A percentile compares a stretch with the other conserved stretches of the same genome.
phyloP scores from a whole-genome alignment of 164 flowering plant species.

The Tinospora cordifolia region DNA sequence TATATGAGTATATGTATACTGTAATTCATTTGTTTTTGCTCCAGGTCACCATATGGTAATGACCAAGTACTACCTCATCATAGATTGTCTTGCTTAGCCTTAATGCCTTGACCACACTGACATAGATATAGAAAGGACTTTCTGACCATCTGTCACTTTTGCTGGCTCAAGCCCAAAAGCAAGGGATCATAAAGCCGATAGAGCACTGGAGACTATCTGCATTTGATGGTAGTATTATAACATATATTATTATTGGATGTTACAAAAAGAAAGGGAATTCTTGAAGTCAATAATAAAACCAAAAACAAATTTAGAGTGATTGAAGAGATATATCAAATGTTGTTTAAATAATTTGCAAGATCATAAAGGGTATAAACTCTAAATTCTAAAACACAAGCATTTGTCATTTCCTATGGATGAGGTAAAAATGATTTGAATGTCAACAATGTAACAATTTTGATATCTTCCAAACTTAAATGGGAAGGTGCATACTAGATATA shows the following conservation, averaged over 20 bases:
- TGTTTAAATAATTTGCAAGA: not conserved
- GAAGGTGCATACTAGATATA: too few species aligned
- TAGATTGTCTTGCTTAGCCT: too few species aligned
- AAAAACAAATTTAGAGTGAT: not conserved
- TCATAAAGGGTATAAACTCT: too few species aligned
- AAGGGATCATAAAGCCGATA: not conserved
- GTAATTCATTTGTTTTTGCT: not conserved
- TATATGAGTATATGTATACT: not conserved
- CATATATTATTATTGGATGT: not conserved
- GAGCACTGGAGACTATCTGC: constrained; percentile 11
- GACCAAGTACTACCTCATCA: too few species aligned
- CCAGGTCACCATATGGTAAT: not conserved
- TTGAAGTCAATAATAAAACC: too few species aligned
- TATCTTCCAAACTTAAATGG: too few species aligned
- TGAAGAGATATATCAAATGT: not conserved
- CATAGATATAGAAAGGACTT: too few species aligned
- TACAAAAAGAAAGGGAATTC: too few species aligned
- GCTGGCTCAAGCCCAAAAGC: constrained; percentile 8
- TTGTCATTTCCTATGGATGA: too few species aligned
- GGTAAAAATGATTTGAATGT: not conserved
- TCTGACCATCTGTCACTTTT: constrained; percentile 27
- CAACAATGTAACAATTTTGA: not conserved
- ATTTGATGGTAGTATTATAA: not conserved
- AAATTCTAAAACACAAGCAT: too few species aligned
- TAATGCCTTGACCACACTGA: too few species aligned